phyloP scores from a whole-genome alignment of 2,329 filamentous ascomycete genomes.

The Colletotrichum falcatum region DNA sequence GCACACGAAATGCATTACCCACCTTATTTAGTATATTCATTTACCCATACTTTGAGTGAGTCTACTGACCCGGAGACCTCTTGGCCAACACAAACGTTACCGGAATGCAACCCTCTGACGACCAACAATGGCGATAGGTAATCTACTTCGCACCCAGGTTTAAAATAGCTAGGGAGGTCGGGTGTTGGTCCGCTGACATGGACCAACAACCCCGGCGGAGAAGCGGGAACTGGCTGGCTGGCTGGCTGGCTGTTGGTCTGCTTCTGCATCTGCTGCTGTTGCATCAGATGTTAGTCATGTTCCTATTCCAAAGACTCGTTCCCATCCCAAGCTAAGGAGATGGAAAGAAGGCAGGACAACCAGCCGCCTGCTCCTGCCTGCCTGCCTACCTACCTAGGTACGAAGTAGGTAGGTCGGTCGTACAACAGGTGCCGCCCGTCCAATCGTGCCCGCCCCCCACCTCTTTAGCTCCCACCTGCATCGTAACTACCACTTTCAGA shows the following conservation, averaged over 20 bases:
- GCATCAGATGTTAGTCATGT: neutral
- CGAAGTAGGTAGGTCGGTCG: neutral
- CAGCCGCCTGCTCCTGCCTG: neutral
- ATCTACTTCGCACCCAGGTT: too few species aligned
- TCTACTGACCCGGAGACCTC: neutral
- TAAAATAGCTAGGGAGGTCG: neutral
- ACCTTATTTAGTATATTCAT: neutral
- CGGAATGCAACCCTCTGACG: neutral
- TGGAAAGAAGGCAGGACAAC: neutral
- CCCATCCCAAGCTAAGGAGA: neutral
- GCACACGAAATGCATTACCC: too few species aligned
- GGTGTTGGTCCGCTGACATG: conserved; percentile 11
- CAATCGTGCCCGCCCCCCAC: neutral
- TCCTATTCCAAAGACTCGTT: neutral
- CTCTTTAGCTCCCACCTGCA: conserved; percentile 5
- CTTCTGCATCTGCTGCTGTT: neutral
- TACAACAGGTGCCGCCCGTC: neutral
- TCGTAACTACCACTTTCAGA: conserved; percentile 14
- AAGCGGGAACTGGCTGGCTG: conserved; percentile 23
- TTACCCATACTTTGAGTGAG: neutral
- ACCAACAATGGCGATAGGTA: neutral
- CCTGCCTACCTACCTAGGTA: neutral
- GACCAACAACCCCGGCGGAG: neutral
- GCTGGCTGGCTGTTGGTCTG: conserved; percentile 7
- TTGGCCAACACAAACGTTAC: neutral